A percentile compares a stretch with the other conserved stretches of the same genome.
These are phyloP conservation scores for Trapa incisa DNA, from an alignment of 345 rosid genomes.

Conservation along the genomic window DNA sequence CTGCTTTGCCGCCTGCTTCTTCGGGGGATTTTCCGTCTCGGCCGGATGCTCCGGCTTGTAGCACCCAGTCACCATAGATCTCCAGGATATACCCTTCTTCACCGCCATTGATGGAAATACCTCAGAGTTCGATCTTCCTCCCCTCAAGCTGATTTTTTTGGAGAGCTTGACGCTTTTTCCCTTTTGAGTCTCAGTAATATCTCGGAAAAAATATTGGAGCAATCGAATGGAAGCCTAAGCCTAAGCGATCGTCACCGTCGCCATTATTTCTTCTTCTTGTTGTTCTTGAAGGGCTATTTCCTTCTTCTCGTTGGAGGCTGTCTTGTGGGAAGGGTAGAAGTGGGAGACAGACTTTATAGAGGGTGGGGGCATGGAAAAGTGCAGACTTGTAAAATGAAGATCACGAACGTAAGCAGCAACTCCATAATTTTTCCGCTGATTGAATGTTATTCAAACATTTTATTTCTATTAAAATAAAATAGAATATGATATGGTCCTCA, in stretches of 20 bases:
- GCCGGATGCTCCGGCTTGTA: constrained; percentile 7
- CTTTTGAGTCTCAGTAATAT: too few relatives aligned
- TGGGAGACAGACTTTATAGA: background rate
- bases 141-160: background rate
- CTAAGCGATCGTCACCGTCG: background rate
- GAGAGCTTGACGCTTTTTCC: background rate
- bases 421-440: background rate
- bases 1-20: constrained; percentile 30
- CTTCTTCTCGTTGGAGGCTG: background rate
- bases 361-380: background rate
- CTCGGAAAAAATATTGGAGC: too few relatives aligned
- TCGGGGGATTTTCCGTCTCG: constrained; percentile 10
- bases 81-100: constrained; percentile 39
- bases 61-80: constrained; percentile 36
- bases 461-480: background rate
- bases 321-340: background rate
- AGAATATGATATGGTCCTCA: background rate
- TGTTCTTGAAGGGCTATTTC: background rate
- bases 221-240: background rate
- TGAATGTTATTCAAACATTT: background rate
- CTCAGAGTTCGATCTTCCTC: background rate
- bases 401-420: background rate
- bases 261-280: background rate
- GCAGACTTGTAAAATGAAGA: too few relatives aligned
- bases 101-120: constrained; percentile 25